Conservation (phyloP, 164 flowering plant species). For the Kalanchoe fedtschenkoi region DNA sequence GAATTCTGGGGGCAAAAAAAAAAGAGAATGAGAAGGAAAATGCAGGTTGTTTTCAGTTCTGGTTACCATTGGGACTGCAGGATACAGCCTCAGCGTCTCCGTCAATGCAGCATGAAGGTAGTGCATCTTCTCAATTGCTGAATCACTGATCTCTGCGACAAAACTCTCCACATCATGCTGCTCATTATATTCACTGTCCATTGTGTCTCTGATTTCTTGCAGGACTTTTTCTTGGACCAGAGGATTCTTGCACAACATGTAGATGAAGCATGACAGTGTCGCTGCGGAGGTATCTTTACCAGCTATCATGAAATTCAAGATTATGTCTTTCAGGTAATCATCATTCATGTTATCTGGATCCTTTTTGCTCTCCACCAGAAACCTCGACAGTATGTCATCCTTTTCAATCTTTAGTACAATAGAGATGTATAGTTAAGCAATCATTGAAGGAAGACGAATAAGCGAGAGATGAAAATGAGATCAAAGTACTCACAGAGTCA, state of each 20-base stretch:
- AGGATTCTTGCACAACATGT: slow-evolving; percentile 63
- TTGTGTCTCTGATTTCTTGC: slow-evolving; percentile 32
- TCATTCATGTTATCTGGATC: slow-evolving; percentile 22
- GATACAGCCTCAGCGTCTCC: slow-evolving; percentile 82
- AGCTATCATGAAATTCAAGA: slow-evolving; percentile 60
- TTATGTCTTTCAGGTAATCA: slow-evolving; percentile 50
- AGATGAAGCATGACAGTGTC: slow-evolving; percentile 69
- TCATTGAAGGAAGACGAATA: too few relatives aligned
- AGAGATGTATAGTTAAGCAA: too few relatives aligned
- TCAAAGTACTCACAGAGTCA: too few relatives aligned
- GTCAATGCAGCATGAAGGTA: slow-evolving; percentile 77
- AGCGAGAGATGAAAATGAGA: too few relatives aligned
- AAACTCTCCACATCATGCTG: slow-evolving; percentile 25
- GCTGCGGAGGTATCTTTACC: slow-evolving; percentile 76
- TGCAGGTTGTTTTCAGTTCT: too few relatives aligned
- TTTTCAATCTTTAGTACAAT: slow-evolving; percentile 39
- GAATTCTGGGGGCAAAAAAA: too few relatives aligned
- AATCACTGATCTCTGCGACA: slow-evolving; percentile 28
- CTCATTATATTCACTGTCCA: slow-evolving; percentile 3
- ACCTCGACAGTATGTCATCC: slow-evolving; percentile 63
- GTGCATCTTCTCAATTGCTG: slow-evolving; percentile 61
- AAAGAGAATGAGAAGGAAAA: neutral
- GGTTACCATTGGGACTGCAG: slow-evolving; percentile 78
- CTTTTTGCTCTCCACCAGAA: slow-evolving; percentile 25
- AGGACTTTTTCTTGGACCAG: slow-evolving; percentile 43